Conservation (phyloP, 1,284 basidiomycete genomes). For the Fomitopsis pinicola region DNA sequence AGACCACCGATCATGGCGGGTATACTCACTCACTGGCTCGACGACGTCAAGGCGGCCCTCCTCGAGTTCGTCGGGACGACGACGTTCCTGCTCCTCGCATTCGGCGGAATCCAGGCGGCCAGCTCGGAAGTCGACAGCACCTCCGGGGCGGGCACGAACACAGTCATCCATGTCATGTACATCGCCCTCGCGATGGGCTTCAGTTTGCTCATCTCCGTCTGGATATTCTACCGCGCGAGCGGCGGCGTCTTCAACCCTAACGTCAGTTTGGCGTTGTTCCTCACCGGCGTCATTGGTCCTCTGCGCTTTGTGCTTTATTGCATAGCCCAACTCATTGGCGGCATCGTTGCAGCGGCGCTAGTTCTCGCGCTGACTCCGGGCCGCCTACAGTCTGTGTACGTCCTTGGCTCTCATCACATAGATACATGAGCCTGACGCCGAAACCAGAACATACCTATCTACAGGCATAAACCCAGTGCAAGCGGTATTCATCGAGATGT, state of each 20-base stretch:
- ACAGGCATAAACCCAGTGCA: conserved; percentile 45
- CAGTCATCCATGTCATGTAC: conserved; percentile 47
- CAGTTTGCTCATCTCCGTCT: conserved; percentile 63
- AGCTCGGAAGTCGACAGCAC: conserved; percentile 18
- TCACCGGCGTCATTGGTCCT: conserved; percentile 57
- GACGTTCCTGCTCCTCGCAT: conserved; percentile 57
- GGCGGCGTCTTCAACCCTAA: conserved; percentile 72
- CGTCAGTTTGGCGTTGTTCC: conserved; percentile 57
- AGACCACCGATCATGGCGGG: background rate
- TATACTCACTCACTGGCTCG: conserved; percentile 12
- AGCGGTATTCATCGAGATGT: conserved; percentile 72
- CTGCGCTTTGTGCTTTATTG: conserved; percentile 60
- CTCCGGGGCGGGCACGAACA: conserved; percentile 25
- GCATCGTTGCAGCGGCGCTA: conserved; percentile 58
- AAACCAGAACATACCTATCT: conserved; percentile 40
- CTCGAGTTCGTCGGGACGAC: conserved; percentile 56
- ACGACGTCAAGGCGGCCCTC: conserved; percentile 42
- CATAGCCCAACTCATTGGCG: conserved; percentile 60
- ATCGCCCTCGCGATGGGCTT: conserved; percentile 63
- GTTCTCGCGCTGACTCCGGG: conserved; percentile 60
- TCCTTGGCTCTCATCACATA: background rate
- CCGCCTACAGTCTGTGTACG: conserved; percentile 52
- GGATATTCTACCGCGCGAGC: conserved; percentile 73
- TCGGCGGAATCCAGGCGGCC: conserved; percentile 55
- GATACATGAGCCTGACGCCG: background rate